Evolutionary conservation across 208 protist species (phyloP).

Genomic region (Acanthamoeba sp.): DNA sequence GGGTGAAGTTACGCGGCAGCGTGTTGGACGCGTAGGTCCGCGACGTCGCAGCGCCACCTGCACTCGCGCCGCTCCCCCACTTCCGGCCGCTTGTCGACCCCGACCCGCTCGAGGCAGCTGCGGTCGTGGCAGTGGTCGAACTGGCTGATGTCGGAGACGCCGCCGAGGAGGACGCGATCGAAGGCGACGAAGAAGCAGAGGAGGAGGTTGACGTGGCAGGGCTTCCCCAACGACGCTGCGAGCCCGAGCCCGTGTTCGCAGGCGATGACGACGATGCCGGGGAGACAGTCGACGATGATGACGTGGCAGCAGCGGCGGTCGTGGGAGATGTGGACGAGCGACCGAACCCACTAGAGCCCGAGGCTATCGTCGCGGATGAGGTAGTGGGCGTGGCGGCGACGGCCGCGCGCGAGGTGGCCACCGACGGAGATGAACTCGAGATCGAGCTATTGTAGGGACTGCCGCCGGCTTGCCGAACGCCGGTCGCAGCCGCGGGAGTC

Average conservation of each 20-base stretch:
- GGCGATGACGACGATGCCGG: background rate
- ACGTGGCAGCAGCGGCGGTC: background rate
- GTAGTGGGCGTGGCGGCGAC: too few species aligned
- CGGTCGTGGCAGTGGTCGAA: background rate
- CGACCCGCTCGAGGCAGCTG: background rate
- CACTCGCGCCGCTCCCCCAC: background rate
- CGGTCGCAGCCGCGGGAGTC: background rate
- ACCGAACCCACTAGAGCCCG: background rate
- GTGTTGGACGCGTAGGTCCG: constrained; percentile 41
- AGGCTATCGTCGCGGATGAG: too few species aligned
- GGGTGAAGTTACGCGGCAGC: background rate
- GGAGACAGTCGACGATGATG: background rate
- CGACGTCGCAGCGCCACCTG: background rate
- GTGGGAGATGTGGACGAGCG: background rate
- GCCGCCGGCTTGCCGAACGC: too few species aligned
- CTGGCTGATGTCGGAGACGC: background rate
- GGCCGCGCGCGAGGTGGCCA: too few species aligned
- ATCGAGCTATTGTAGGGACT: too few species aligned
- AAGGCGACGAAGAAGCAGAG: background rate
- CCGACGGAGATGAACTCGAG: too few species aligned
- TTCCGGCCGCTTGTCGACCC: background rate
- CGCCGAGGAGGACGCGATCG: background rate
- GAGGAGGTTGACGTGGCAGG: background rate
- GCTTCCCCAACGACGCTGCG: background rate
- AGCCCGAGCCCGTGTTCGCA: constrained; percentile 16